Base-by-base conservation (phyloP, 768 basidiomycete species). In the Hirschioporus abietinus region DNA sequence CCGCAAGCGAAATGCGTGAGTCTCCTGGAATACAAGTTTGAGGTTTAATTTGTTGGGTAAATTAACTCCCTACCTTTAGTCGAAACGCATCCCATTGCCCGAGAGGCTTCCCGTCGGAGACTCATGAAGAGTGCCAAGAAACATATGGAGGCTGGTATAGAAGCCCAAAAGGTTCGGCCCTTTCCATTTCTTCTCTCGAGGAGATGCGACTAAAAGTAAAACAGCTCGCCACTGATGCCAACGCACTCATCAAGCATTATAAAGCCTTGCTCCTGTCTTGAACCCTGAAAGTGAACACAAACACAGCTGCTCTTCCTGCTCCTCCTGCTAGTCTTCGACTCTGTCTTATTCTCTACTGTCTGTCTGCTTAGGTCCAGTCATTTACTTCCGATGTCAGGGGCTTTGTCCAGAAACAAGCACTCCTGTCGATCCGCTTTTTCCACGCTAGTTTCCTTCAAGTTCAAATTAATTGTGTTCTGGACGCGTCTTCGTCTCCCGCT, bases 171-270 rank as follows among this genome's bases (percentile, higher is more conserved):
- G 72, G 80, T 78, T 60, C 18, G 57, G 30, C 8, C 30, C 18
- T 27, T 34, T 58, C 9, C 2, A 10, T n/a, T 15, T 23, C 7
- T 15, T 23, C 66, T 24, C 42, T 36, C 1, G 60, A 64, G 66
- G 24, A 58, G 24, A 36, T 17, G 12, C 60, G 66, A 35, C 5
- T 42, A 58, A 25, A 15, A 26, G 18, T 60, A 62, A 26, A 64
- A 26, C 34, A 81, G 79, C 71, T 82, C 27, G 77, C 74, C 7
- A 72, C 72, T 59, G 79, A 82, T 67, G 78, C 80, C 9, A 71
- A 75, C 30, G 76, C 74, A 23, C 71, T 79, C 63, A 78, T 82
- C 70, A 81, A 76, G 60, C 75, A 80, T 66, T 82, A 80, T 66
- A 82, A 82, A 67, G 74, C 79, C 60, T 62, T 76, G 9, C 68